Conservation (phyloP, 23 red algal genomes). For the Gracilaria gracilis region DNA sequence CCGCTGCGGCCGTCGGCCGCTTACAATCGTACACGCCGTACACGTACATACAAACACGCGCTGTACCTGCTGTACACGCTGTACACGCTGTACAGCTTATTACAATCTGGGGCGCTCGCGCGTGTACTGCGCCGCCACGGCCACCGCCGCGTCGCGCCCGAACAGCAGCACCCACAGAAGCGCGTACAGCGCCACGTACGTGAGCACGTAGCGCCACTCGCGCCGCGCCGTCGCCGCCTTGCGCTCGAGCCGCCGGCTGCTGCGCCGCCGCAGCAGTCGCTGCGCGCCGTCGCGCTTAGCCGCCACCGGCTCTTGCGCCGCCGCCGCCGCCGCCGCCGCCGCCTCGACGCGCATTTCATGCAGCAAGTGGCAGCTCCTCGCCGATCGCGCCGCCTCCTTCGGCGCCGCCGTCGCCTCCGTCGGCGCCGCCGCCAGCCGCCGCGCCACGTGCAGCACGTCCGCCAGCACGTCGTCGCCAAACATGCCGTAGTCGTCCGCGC, state of each 20-base stretch:
- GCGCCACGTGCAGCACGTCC: conserved; percentile 1
- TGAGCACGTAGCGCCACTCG: background rate
- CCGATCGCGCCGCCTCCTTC: background rate
- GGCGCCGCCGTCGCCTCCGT: background rate
- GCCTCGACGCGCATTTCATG: background rate
- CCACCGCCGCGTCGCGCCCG: background rate
- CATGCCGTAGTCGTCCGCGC: conserved; percentile 61
- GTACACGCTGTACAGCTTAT: too few species aligned
- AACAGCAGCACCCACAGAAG: conserved; percentile 9
- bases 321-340: background rate
- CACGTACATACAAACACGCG: too few species aligned
- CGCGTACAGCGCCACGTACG: conserved; percentile 9
- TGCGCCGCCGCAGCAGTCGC: too few species aligned
- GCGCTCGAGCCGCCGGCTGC: background rate
- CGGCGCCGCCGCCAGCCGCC: background rate
- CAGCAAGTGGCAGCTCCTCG: background rate
- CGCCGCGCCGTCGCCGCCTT: background rate
- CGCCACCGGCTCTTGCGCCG: background rate
- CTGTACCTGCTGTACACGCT: too few species aligned
- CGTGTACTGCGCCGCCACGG: background rate
- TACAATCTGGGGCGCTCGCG: too few species aligned
- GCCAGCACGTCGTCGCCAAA: conserved; percentile 54
- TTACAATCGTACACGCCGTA: too few species aligned
- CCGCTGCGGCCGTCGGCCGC: too few species aligned
- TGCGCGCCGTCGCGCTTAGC: background rate